Evolutionary conservation across 2,329 filamentous ascomycete species (phyloP).

Genomic region (Epichloe scottii): DNA sequence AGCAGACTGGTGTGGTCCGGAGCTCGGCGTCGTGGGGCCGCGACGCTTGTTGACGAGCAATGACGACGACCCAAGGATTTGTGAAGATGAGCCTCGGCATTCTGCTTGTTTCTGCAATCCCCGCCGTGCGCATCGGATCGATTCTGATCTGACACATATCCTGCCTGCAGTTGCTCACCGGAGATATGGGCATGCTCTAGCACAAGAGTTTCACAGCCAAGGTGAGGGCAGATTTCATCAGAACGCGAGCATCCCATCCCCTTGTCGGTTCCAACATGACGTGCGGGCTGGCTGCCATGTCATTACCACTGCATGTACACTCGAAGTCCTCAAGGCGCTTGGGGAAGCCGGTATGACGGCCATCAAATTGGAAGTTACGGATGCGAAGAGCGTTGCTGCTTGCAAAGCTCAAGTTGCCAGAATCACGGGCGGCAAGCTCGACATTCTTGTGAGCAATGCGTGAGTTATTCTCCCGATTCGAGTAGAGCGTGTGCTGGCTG

Average conservation of each 20-base stretch:
- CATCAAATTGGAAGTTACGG: slow-evolving; percentile 41
- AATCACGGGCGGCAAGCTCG: slow-evolving; percentile 39
- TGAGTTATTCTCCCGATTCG: slow-evolving; percentile 15
- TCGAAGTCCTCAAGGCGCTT: slow-evolving; percentile 33
- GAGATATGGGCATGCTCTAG: slow-evolving; percentile 45
- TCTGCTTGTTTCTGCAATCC: background rate
- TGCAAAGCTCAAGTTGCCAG: slow-evolving; percentile 33
- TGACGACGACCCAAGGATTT: too few relatives aligned
- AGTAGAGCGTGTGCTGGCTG: too few relatives aligned
- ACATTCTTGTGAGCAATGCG: slow-evolving; percentile 50
- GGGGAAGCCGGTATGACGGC: slow-evolving; percentile 34
- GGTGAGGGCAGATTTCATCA: slow-evolving; percentile 21
- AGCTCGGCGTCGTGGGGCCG: background rate
- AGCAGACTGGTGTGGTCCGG: background rate
- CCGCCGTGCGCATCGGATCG: background rate
- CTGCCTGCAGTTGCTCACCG: slow-evolving; percentile 36
- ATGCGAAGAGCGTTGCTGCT: slow-evolving; percentile 33
- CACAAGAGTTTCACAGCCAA: slow-evolving; percentile 37
- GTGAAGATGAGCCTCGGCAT: background rate
- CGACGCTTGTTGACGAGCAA: too few relatives aligned
- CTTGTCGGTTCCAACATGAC: background rate
- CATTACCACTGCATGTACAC: slow-evolving; percentile 42
- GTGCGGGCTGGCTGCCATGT: slow-evolving; percentile 30
- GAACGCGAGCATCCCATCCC: background rate
- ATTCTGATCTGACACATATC: background rate